Conservation (phyloP, 2,329 filamentous ascomycete genomes). For the Huntiella bhutanensis region DNA sequence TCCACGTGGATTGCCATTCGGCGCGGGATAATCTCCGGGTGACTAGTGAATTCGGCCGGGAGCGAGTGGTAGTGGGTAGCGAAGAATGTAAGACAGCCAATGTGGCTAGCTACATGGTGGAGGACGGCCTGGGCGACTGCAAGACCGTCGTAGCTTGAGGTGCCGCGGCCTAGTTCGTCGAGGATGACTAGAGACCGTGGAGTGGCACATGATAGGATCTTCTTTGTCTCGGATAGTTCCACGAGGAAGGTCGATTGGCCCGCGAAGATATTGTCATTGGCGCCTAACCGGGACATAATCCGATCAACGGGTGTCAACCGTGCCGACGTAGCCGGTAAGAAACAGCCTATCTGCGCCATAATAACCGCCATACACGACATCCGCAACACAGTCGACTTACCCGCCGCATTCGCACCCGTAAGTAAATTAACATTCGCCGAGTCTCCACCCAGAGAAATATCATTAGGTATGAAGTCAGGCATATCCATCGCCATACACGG, state of each 20-base stretch:
- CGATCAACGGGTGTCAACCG: constrained; percentile 79
- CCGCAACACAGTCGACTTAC: constrained; percentile 86
- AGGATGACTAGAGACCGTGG: constrained; percentile 88
- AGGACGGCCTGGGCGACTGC: constrained; percentile 91
- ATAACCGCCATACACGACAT: constrained; percentile 97
- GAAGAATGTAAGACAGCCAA: constrained; percentile 90
- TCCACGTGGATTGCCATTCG: constrained; percentile 95
- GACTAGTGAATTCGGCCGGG: constrained; percentile 71
- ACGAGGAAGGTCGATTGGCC: constrained; percentile 98
- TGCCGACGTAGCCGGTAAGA: constrained; percentile 68
- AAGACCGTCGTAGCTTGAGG: constrained; percentile 87
- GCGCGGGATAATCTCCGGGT: constrained; percentile 71
- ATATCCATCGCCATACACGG: constrained; percentile 84
- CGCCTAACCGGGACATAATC: constrained; percentile 95
- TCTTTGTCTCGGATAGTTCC: constrained; percentile 91
- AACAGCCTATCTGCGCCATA: constrained; percentile 90
- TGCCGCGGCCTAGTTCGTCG: constrained; percentile 88
- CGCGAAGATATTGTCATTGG: constrained; percentile 97
- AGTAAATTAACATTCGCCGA: constrained; percentile 72
- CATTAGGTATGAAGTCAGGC: constrained; percentile 90
- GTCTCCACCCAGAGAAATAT: constrained; percentile 68
- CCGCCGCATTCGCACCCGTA: constrained; percentile 90
- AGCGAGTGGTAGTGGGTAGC: constrained; percentile 95
- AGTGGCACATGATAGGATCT: constrained; percentile 87
- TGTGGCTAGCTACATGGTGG: constrained; percentile 86